Percentiles rank a stretch among this genome's conserved stretches.
These are phyloP conservation scores for Zoysia pacifica DNA, from an alignment of 176 grass and related monocot species.

Conservation along the genomic window DNA sequence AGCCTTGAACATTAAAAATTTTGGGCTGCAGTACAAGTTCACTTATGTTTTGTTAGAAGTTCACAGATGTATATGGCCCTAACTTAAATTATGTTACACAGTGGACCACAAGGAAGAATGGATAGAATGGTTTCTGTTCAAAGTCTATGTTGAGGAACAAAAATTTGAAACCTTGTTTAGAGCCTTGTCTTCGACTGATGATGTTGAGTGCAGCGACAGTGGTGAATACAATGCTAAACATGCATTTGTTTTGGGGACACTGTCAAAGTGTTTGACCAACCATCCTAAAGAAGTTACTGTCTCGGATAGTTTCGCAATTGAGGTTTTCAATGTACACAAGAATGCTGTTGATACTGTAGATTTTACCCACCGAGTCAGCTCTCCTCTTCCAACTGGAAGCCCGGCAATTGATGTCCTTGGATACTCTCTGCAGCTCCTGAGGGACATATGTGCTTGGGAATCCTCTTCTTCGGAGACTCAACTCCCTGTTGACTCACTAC, in stretches of 20 bases:
- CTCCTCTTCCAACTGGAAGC: conserved; percentile 60
- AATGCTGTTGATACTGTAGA: conserved; percentile 56
- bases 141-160: conserved; percentile 75
- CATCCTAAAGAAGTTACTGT: conserved; percentile 67
- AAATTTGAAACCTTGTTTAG: conserved; percentile 61
- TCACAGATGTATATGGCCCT: neutral
- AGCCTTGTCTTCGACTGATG: conserved; percentile 48
- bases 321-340: conserved; percentile 63
- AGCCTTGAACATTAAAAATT: neutral
- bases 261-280: conserved; percentile 74
- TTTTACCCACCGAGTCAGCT: conserved; percentile 51
- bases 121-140: conserved; percentile 89
- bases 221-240: conserved; percentile 50
- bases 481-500: conserved; percentile 54
- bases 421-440: conserved; percentile 74
- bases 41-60: neutral
- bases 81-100: conserved; percentile 44
- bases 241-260: conserved; percentile 62
- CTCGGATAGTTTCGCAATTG: conserved; percentile 55
- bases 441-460: conserved; percentile 88
- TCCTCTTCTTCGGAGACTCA: conserved; percentile 38
- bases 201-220: conserved; percentile 16
- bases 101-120: conserved; percentile 85
- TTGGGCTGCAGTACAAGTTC: neutral
- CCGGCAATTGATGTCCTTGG: conserved; percentile 72